These are phyloP conservation scores for Dipodascopsis uninucleata DNA, from an alignment of 805 yeast genomes.

Conservation along the genomic window DNA sequence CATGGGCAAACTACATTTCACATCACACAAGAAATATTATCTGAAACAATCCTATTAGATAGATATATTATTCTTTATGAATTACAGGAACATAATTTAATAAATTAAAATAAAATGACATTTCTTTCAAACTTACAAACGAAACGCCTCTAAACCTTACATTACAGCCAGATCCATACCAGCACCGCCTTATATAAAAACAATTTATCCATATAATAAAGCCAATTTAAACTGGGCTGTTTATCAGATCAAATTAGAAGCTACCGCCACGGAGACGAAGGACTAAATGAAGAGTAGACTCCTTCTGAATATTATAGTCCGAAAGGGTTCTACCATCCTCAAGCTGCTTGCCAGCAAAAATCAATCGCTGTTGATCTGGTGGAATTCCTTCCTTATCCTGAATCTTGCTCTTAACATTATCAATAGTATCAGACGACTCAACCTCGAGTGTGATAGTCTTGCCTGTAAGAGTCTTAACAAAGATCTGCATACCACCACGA, in stretches of 20 bases:
- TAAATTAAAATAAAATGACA: too few species aligned
- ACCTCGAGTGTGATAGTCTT: slow-evolving; percentile 86
- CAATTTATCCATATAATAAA: not conserved
- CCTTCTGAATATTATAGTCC: slow-evolving; percentile 94
- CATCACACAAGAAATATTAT: too few species aligned
- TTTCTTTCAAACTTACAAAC: too few species aligned
- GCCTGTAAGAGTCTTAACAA: slow-evolving; percentile 86
- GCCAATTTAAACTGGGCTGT: not conserved
- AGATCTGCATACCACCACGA: slow-evolving; percentile 92
- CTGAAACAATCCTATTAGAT: too few species aligned
- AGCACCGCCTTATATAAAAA: too few species aligned
- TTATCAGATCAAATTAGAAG: not conserved
- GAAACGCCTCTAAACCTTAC: too few species aligned
- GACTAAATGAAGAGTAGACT: slow-evolving; percentile 80
- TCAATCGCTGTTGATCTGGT: slow-evolving; percentile 93
- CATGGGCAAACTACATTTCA: too few species aligned
- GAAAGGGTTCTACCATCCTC: slow-evolving; percentile 94
- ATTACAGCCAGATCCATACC: too few species aligned
- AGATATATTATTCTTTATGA: too few species aligned
- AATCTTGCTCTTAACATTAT: slow-evolving; percentile 90
- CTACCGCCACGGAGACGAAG: slow-evolving; percentile 80
- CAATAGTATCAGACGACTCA: slow-evolving; percentile 92
- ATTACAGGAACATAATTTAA: too few species aligned
- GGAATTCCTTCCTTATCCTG: slow-evolving; percentile 97
- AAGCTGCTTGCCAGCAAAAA: slow-evolving; percentile 93